Base-by-base conservation (phyloP, 1,284 basidiomycete genomes). In the Peniophora sp. region DNA sequence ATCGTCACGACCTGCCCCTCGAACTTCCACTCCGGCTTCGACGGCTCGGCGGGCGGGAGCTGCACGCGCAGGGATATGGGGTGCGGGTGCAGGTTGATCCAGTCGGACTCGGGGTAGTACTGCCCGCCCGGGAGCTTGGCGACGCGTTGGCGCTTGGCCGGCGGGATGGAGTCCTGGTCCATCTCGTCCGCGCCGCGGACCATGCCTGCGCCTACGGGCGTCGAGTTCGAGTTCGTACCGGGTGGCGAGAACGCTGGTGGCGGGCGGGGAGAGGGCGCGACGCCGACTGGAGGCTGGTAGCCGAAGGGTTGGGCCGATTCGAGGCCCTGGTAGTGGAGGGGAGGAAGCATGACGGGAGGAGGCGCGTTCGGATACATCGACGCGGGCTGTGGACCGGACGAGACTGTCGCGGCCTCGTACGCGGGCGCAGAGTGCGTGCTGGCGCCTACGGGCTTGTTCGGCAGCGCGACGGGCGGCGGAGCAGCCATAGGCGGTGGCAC, bases 11-110 rank as follows among this genome's bases (percentile, higher is more conserved):
- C 69, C 48, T 73, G 75, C 0, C 94, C 94, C 60, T 96, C 83
- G 51, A 97, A 75, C 62, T 93, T 92, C 90, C 88, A 95, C 67
- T 95, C 92, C 0, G 92, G 85, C 65, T 88, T 91, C 35, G 85
- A 81, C 1, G 83, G 68, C 61, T 93, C 85, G 49, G 70, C 73
- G 27, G 27, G n/a, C 1, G 94, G 92, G 52, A 97, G 73, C 64
- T 94, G 90, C 3, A 97, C 75, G 37, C 77, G 75, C 24, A 97
- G 73, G 11, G 85, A 83, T 60, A 97, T 90, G 9, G 93, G 87
- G 58, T 93, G 85, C 82, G 92, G 90, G 66, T 97, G 92, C 75
- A 91, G 81, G 47, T 74, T 75, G 59, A 92, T 81, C 93, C 93
- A 97, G 64, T 94, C 89, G 51, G 81, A 74, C 61, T 92, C 92